Evolutionary conservation across 768 basidiomycete genomes (phyloP).

Genomic region (Fomitopsis pulvina): DNA sequence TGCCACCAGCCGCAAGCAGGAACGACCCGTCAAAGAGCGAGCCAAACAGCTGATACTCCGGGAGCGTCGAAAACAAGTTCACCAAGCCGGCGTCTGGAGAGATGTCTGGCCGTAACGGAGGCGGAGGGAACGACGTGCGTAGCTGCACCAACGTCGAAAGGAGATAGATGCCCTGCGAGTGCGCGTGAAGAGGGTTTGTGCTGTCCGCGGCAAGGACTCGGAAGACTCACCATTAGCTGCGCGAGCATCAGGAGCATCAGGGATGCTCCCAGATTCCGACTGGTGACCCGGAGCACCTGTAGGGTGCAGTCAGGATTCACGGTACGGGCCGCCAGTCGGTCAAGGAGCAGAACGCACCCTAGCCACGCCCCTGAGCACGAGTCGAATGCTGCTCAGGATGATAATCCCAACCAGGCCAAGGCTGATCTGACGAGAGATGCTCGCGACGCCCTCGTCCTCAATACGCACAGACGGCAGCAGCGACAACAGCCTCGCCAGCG

Average conservation of each 20-base stretch:
- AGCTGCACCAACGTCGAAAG: slow-evolving; percentile 80
- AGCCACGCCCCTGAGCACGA: slow-evolving; percentile 63
- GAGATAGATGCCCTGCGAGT: slow-evolving; percentile 85
- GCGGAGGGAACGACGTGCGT: slow-evolving; percentile 73
- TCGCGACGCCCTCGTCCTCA: slow-evolving; percentile 27
- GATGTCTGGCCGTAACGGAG: slow-evolving; percentile 24
- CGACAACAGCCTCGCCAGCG: slow-evolving; percentile 34
- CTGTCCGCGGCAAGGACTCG: neutral
- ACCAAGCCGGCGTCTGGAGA: slow-evolving; percentile 13
- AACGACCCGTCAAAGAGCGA: slow-evolving; percentile 71
- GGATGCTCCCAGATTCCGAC: slow-evolving; percentile 64
- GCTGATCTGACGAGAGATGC: slow-evolving; percentile 51
- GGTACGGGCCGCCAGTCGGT: neutral
- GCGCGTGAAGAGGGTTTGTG: neutral
- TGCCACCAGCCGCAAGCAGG: slow-evolving; percentile 47
- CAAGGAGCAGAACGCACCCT: slow-evolving; percentile 32
- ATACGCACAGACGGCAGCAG: slow-evolving; percentile 30
- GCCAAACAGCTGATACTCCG: slow-evolving; percentile 68
- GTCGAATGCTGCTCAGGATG: slow-evolving; percentile 64
- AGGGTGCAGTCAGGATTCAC: neutral
- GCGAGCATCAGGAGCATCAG: slow-evolving; percentile 73
- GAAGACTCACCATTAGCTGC: slow-evolving; percentile 66
- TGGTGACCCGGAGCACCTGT: slow-evolving; percentile 57
- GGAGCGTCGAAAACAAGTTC: slow-evolving; percentile 68
- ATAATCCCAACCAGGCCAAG: slow-evolving; percentile 70